Evolutionary conservation across 1,284 basidiomycete genomes (phyloP).

Genomic region (Leccinum ponderosum): DNA sequence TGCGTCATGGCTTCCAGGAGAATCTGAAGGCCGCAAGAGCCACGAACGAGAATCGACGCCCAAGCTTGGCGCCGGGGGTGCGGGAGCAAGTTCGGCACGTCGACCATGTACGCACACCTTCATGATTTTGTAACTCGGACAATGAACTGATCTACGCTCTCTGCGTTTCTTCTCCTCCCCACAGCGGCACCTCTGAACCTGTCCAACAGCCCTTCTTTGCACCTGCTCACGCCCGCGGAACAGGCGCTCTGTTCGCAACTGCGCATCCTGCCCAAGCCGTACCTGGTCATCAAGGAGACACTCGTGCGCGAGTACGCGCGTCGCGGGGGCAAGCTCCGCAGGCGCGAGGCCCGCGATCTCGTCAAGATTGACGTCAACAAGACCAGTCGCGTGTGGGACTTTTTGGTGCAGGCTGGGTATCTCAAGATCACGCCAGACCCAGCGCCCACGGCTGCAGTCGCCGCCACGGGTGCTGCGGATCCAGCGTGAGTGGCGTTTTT

Average conservation of each 20-base stretch:
- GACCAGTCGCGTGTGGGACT: constrained; percentile 88
- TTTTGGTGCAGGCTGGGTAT: constrained; percentile 77
- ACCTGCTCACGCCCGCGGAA: constrained; percentile 85
- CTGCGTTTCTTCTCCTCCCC: not conserved
- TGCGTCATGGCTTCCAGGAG: constrained; percentile 24
- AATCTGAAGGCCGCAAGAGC: constrained; percentile 54
- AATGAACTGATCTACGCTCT: not conserved
- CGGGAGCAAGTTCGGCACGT: constrained; percentile 42
- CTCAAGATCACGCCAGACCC: constrained; percentile 60
- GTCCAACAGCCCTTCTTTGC: constrained; percentile 82
- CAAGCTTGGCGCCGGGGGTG: constrained; percentile 38
- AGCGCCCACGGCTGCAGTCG: constrained; percentile 17
- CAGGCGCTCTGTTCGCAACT: constrained; percentile 86
- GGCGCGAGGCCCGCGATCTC: constrained; percentile 84
- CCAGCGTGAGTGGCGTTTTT: constrained; percentile 14
- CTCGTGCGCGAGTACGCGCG: constrained; percentile 89
- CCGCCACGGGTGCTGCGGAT: constrained; percentile 9
- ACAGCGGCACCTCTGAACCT: constrained; percentile 79
- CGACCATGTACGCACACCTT: constrained; percentile 46
- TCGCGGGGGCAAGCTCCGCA: constrained; percentile 81
- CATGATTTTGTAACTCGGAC: not conserved
- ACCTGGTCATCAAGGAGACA: constrained; percentile 90
- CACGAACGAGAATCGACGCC: constrained; percentile 62
- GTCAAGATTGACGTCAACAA: constrained; percentile 94
- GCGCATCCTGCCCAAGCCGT: constrained; percentile 89